These are phyloP conservation scores for Alternaria sp. DNA, from an alignment of 2,329 filamentous ascomycete species.

Conservation along the genomic window DNA sequence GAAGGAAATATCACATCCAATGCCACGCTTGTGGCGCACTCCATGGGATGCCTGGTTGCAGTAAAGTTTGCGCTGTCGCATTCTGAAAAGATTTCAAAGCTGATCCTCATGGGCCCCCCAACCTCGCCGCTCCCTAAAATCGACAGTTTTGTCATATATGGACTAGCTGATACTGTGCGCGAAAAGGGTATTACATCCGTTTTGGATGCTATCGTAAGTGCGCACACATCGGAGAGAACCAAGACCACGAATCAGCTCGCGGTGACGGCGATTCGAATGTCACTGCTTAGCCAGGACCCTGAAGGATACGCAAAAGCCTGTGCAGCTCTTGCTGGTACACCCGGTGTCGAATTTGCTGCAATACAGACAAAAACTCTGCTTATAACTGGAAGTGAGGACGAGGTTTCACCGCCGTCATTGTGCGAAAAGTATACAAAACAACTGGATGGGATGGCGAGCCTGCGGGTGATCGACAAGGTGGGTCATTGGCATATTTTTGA, in stretches of 20 bases:
- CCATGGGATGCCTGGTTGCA: slow-evolving; percentile 62
- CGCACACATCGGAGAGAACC: not conserved
- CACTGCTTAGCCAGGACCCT: slow-evolving; percentile 59
- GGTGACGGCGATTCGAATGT: slow-evolving; percentile 55
- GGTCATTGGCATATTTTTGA: slow-evolving; percentile 64
- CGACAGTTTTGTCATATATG: not conserved
- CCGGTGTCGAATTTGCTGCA: slow-evolving; percentile 43
- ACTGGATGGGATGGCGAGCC: slow-evolving; percentile 20
- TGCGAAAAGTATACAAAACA: not conserved
- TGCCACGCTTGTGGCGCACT: slow-evolving; percentile 61
- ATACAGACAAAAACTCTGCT: not conserved
- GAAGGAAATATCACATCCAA: slow-evolving; percentile 41
- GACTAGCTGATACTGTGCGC: not conserved
- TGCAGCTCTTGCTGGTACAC: slow-evolving; percentile 57
- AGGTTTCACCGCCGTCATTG: not conserved
- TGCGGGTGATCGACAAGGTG: slow-evolving; percentile 53
- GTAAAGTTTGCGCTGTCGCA: slow-evolving; percentile 54
- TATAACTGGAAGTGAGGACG: not conserved
- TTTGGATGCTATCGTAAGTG: not conserved
- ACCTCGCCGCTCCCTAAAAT: not conserved
- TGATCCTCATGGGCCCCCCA: not conserved
- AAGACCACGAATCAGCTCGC: slow-evolving; percentile 51
- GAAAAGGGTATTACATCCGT: slow-evolving; percentile 40
- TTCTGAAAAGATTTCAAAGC: slow-evolving; percentile 31
- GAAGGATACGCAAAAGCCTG: slow-evolving; percentile 66